Evolutionary conservation across 179 eudicot species (phyloP), one percentile per base, ranked within the genome.

Genomic region (Beta lomatogona): DNA sequence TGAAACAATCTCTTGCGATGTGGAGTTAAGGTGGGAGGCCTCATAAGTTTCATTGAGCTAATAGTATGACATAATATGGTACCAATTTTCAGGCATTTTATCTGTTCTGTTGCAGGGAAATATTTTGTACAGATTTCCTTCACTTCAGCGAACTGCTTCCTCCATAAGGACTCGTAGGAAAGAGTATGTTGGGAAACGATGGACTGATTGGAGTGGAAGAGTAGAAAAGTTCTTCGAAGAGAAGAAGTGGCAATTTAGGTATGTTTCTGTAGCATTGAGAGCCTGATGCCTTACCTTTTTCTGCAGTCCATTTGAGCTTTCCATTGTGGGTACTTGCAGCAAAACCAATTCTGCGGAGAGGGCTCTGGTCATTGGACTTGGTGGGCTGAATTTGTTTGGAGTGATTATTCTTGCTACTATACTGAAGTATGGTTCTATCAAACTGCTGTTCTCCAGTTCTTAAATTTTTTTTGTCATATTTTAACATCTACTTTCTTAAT

Each of bases 81-180:
- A 16, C 45, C 10, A 73, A 53, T 12, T 53, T 15, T 21, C 46
- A 52, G 64, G 36, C 41, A 25, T 65, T 21, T n/a, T 79, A 70
- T 75, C 44, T 82, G 59, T 75, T 73, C 58, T 19, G 31, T 72
- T 85, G 82, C 90, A 96, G 99, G 99, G 99, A 82, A 91, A 94
- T 88, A 94, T 96, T 73, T 82, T 96, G 65, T 96, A 96, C 78
- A 89, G 89, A 76, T 96, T 96, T 84, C 97, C 98, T 70, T 93
- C 97, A 81, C 89, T 96, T 77, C 99, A 96, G 83, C 94, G 97
- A 77, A 96, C 99, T 66, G 99, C 98, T 63, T 84, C 93, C 86
- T 90, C 91, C 54, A 84, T 87, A 82, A 82, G 91, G 80, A 85
- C 89, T 52, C 92, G 93, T 64, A 87, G 82, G 84, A 94, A 87